Evolutionary conservation across 495 filamentous ascomycete species (phyloP).

Genomic region (Trichocladium antarcticum): DNA sequence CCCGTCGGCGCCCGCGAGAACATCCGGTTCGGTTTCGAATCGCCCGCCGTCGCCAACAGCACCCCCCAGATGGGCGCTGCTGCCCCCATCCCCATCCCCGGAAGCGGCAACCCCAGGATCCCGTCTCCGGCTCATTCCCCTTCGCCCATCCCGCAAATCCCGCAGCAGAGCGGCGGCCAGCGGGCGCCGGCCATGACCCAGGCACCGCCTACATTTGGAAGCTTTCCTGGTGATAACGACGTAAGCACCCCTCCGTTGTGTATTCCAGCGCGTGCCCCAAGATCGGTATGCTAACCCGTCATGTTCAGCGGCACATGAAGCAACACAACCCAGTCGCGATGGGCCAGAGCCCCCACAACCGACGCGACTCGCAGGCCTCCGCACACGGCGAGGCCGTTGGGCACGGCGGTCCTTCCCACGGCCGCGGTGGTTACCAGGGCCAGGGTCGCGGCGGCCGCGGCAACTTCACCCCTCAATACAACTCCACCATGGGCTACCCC

Average conservation of each 20-base stretch:
- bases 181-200: conserved; percentile 61
- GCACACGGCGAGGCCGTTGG: conserved; percentile 65
- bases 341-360: conserved; percentile 59
- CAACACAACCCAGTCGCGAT: conserved; percentile 51
- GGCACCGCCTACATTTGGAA: conserved; percentile 67
- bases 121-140: conserved; percentile 68
- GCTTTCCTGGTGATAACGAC: conserved; percentile 61
- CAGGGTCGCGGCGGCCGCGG: conserved; percentile 55
- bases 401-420: conserved; percentile 45
- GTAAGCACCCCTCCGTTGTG: conserved; percentile 41
- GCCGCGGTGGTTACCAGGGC: conserved; percentile 32
- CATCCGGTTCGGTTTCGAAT: conserved; percentile 71
- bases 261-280: no score
- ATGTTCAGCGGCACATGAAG: conserved; percentile 44
- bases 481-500: conserved; percentile 57
- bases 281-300: conserved; percentile 24
- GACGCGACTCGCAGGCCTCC: conserved; percentile 73
- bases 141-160: conserved; percentile 74
- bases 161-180: conserved; percentile 72
- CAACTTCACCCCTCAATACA: conserved; percentile 43
- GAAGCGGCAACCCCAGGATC: conserved; percentile 48
- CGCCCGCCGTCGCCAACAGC: conserved; percentile 56
- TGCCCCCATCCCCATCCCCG: conserved; percentile 55
- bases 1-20: conserved; percentile 46
- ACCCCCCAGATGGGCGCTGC: conserved; percentile 44